Conservation (phyloP, 495 filamentous ascomycete genomes). For the Penicillium bovifimosum region DNA sequence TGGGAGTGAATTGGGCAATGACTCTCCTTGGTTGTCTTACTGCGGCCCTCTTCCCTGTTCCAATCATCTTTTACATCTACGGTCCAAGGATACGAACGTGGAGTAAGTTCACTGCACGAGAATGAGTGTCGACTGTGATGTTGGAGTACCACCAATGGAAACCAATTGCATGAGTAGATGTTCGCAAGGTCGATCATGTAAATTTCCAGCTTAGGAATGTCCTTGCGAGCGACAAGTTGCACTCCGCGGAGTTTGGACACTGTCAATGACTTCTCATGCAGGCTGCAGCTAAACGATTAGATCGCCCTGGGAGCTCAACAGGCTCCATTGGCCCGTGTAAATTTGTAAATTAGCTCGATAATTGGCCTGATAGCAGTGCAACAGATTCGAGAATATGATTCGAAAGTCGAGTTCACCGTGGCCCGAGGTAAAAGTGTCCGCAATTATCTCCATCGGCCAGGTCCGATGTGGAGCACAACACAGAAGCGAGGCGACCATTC, state of each 20-base stretch:
- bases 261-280: not conserved
- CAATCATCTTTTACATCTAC: constrained; percentile 57
- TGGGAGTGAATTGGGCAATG: constrained; percentile 54
- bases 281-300: not conserved
- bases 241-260: not conserved
- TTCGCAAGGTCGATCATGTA: too few relatives aligned
- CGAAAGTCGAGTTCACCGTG: not conserved
- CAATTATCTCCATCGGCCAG: constrained; percentile 7
- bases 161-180: too few relatives aligned
- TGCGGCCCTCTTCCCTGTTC: constrained; percentile 53
- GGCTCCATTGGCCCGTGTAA: not conserved
- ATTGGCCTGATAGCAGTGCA: not conserved
- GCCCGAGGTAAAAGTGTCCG: not conserved
- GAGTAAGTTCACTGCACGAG: constrained; percentile 22
- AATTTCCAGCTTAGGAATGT: too few relatives aligned
- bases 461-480: constrained; percentile 12
- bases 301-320: not conserved
- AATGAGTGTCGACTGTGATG: not conserved
- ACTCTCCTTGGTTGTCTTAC: constrained; percentile 56
- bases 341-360: not conserved
- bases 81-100: constrained; percentile 49
- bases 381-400: constrained; percentile 13
- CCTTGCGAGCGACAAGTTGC: too few relatives aligned
- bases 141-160: too few relatives aligned
- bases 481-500: not conserved